Evolutionary conservation across 2,329 filamentous ascomycete species (phyloP), one percentile per base, ranked within the genome.

Genomic region (Fonsecaea erecta): DNA sequence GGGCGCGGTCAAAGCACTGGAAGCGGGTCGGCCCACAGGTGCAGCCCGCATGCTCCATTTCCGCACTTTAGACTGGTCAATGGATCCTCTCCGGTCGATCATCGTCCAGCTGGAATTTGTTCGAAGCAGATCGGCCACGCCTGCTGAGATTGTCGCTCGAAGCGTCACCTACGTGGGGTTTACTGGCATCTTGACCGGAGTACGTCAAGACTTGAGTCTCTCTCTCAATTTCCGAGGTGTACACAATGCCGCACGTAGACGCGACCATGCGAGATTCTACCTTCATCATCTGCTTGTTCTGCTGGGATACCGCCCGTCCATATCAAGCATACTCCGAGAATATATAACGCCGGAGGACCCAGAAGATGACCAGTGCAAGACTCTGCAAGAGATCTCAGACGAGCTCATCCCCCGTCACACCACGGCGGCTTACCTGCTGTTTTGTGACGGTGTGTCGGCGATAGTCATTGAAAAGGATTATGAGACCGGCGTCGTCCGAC

Each of bases 391-490:
- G 6, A 63, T 66, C 6, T 34, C 62, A 2, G 65, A 62, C 28
- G 64, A 58, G 7, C 72, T 79, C 9, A 75, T 80, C 2, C 65
- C 66, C 0, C 72, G 76, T 2, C 77, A 75, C 1, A 83, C 82
- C 0, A 83, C 85, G 16, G 84, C 84, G 1, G 85, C 84, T 40
- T 88, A 88, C 70, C 70, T 88, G 1, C 82, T 83, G 32, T 81
- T 88, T 67, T 83, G 83, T 67, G 80, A 85, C 53, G 84, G 83
- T 0, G 60, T 65, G 0, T 74, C 78, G 52, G 82, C 82, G 1
- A 73, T 80, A 0, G 77, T 84, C 0, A 76, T 88, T 53, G 85
- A 88, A 68, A 88, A 88, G 71, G 85, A 88, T 69, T 78, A 82
- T 60, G 54, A 71, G 2, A 79, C 73, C 0, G 84, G 82, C 2